Base-by-base conservation (phyloP, 1,139 yeast species). In the Kodamaea ohmeri region DNA sequence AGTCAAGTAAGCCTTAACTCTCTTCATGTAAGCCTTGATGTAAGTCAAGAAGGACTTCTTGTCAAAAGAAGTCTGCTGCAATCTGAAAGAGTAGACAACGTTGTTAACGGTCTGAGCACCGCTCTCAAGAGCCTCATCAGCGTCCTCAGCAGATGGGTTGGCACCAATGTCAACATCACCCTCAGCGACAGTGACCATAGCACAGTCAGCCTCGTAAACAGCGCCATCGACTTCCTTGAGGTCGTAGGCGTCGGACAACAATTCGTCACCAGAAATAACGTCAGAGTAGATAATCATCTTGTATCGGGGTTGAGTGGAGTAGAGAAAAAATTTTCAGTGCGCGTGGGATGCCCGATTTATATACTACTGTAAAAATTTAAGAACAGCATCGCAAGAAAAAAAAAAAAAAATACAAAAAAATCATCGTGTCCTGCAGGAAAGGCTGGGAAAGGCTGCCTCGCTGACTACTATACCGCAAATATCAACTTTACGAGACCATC, bases 11-110 rank as follows among this genome's bases (percentile, higher is more conserved):
- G 85, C 82, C 84, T 89, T 89, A 70, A 90, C 80, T 57, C 73
- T 73, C 86, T 94, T 92, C 97, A 92, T 90, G 95, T 92, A 92
- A 61, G 94, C 95, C 81, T 92, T 92, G 73, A 92, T 84, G 86
- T 89, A 89, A 58, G 90, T 77, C 67, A 90, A 68, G 83, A 81
- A 94, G 46, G 96, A 86, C 79, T 94, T 94, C 83, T 92, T 92
- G 86, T 92, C 98, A 67, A 92, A 94, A 49, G 75, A 76, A 51
- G 98, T 92, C 71, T 77, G 85, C 75, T 88, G 96, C 66, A 94
- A 85, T 78, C 97, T 87, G 94, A 92, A 90, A 54, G 97, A 87
- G 89, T 89, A 80, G 60, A 90, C 97, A 66, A 92, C 86, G 78
- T 92, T 92, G 95, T 90, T 92, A 67, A 92, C 97, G 58, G 86